Evolutionary conservation across 2,329 filamentous ascomycete species (phyloP), one percentile per base, ranked within the genome.

Genomic region (Alternaria brassicicola): DNA sequence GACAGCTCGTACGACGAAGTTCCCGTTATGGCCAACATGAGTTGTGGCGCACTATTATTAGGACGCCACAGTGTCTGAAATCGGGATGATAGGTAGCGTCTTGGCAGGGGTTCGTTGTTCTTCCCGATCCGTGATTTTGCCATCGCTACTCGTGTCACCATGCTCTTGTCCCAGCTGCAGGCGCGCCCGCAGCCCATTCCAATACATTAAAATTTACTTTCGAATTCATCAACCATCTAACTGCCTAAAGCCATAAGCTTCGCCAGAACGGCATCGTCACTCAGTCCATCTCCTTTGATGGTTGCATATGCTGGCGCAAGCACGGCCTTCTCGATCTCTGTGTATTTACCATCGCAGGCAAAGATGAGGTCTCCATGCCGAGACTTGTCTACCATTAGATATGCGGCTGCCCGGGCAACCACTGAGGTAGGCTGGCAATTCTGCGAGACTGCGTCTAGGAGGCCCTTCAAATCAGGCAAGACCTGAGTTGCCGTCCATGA

Each of bases 301-400:
- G 58, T 28, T 6, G 60, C 59, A 30, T 69, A 69, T 26, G 67
- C 67, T 4, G 65, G 65, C 2, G 57, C 58, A 12, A 69, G 52
- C 6, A 69, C 52, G 4, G 65, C 68, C 57, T 85, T 81, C 54
- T 88, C 85, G 15, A 87, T 78, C 69, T 88, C 85, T 56, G 74
- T 78, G 65, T 80, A 85, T 51, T 79, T 78, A 0, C 84, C 82
- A 9, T 78, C 73, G 55, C 75, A 75, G 10, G 83, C 77, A 61
- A 83, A 85, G n/a, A 88, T 78, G 25, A 84, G 68, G 31, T 87
- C 80, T 2, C 83, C 85, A 39, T 85, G 77, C 47, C 83, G 74
- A 0, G 70, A 66, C 12, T 68, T 60, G 58, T 86, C 83, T 1
- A 76, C 78, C 78, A 87, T 84, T 17, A 87, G 64, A 31, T 81